A percentile compares a stretch with the other conserved stretches of the same genome.
These are phyloP conservation scores for Rhizophora apiculata DNA, from an alignment of 345 rosid species.

Conservation along the genomic window DNA sequence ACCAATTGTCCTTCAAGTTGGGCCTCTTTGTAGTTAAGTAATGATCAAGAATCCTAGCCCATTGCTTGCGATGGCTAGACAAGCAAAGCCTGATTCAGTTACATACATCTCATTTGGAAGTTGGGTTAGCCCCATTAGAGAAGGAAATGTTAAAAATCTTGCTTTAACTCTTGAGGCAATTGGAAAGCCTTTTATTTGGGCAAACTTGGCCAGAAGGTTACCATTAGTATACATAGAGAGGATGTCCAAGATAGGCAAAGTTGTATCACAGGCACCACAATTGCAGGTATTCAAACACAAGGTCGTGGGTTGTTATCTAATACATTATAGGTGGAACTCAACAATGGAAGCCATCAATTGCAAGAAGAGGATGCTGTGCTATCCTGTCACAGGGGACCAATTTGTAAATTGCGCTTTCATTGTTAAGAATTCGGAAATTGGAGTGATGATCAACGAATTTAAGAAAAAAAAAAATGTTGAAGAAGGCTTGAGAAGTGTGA, in stretches of 20 bases:
- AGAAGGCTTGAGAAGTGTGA: conserved; percentile 43
- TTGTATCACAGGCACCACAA: conserved; percentile 79
- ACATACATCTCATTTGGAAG: conserved; percentile 75
- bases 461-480: conserved; percentile 37
- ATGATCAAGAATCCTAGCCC: conserved; percentile 42
- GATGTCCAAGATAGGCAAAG: conserved; percentile 38
- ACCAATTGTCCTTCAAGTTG: conserved; percentile 41
- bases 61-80: conserved; percentile 64
- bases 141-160: conserved; percentile 41
- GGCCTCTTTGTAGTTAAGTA: conserved; percentile 37
- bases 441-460: conserved; percentile 48
- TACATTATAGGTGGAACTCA: conserved; percentile 95
- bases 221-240: conserved; percentile 47
- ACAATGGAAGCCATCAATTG: conserved; percentile 59
- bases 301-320: conserved; percentile 53
- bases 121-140: conserved; percentile 78
- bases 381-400: conserved; percentile 79
- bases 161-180: conserved; percentile 52
- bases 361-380: conserved; percentile 50
- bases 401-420: conserved; percentile 62
- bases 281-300: conserved; percentile 43
- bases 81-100: conserved; percentile 46
- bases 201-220: conserved; percentile 53
- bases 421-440: conserved; percentile 57
- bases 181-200: conserved; percentile 54